phyloP scores from a whole-genome alignment of 2,329 filamentous ascomycete species.

The Fusarium nisikadoi region DNA sequence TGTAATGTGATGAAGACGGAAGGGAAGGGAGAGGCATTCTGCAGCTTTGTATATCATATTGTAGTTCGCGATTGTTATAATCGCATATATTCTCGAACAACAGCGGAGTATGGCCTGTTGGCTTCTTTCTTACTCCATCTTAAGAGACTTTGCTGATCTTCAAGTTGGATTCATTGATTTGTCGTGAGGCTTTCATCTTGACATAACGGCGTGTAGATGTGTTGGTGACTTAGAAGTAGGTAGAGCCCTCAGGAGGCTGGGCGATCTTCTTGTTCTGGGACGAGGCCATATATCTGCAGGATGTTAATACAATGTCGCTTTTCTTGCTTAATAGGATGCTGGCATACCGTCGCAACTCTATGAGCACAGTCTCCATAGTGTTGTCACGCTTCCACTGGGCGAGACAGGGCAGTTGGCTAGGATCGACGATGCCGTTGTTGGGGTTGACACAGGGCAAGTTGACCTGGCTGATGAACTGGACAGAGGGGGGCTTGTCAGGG shows the following conservation, averaged over 20 bases:
- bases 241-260: slow-evolving; percentile 88
- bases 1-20: slow-evolving; percentile 36
- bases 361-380: slow-evolving; percentile 93
- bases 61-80: slow-evolving; percentile 42
- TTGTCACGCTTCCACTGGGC: slow-evolving; percentile 91
- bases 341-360: slow-evolving; percentile 80
- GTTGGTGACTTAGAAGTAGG: slow-evolving; percentile 48
- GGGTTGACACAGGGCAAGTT: slow-evolving; percentile 95
- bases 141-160: slow-evolving; percentile 15
- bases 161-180: slow-evolving; percentile 6
- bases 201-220: slow-evolving; percentile 9
- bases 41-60: slow-evolving; percentile 43
- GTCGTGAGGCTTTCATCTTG: slow-evolving; percentile 14
- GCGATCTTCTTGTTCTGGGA: slow-evolving; percentile 93
- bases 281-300: slow-evolving; percentile 86
- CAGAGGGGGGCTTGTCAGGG: slow-evolving; percentile 86
- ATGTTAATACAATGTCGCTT: not conserved
- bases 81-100: slow-evolving; percentile 32
- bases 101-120: slow-evolving; percentile 23
- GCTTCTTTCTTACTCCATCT: slow-evolving; percentile 29
- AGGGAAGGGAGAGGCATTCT: slow-evolving; percentile 16
- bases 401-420: slow-evolving; percentile 83
- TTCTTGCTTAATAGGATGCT: not conserved
- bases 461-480: slow-evolving; percentile 93
- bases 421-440: slow-evolving; percentile 84